Base-by-base conservation (phyloP, 2,329 filamentous ascomycete species). In the Trichoderma atrobrunneum region DNA sequence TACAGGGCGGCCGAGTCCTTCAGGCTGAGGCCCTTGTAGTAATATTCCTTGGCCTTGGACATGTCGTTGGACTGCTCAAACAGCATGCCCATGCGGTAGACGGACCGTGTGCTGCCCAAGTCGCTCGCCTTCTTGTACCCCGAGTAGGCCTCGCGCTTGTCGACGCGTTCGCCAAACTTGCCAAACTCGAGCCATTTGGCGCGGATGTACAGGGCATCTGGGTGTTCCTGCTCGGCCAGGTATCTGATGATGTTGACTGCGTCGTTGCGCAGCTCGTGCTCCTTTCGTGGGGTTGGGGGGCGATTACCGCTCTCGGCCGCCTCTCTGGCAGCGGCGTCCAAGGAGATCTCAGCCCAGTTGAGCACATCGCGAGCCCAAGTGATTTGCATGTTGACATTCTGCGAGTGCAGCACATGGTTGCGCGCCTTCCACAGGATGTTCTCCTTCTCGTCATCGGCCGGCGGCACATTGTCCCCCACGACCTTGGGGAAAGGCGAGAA, bases 161-260 rank as follows among this genome's bases (percentile, higher is more conserved):
- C 96, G 73, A 94, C 87, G 32, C 94, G 90, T 81, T 92, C 90
- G 51, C 94, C 94, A 79, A 98, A 98, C 79, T 97, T 97, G 76
- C 96, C 96, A 86, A 98, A 99, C 80, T 99, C 96, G 65, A 97
- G 87, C 96, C 96, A 99, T 87, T 97, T 98, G 73, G 94, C 93
- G 77, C 91, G 91, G 85, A 98, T 93, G 80, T 98, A 99, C 76
- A 97, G 90, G 28, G 96, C 96, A 79, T 96, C 94, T 28, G 96
- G 96, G 77, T 99, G 96, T 74, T 92, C 90, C 81, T 99, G 96
- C 67, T 95, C 92, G 28, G 95, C 93, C 43, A 99, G 86, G 80
- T 98, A 98, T 71, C 88, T 89, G 76, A 98, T 92, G 74, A 99
- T 96, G 79, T 95, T 98, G 83, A 97, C 88, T 36, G 96, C 94